phyloP scores from a whole-genome alignment of 2,329 filamentous ascomycete species.

The Colletotrichum paranaense region DNA sequence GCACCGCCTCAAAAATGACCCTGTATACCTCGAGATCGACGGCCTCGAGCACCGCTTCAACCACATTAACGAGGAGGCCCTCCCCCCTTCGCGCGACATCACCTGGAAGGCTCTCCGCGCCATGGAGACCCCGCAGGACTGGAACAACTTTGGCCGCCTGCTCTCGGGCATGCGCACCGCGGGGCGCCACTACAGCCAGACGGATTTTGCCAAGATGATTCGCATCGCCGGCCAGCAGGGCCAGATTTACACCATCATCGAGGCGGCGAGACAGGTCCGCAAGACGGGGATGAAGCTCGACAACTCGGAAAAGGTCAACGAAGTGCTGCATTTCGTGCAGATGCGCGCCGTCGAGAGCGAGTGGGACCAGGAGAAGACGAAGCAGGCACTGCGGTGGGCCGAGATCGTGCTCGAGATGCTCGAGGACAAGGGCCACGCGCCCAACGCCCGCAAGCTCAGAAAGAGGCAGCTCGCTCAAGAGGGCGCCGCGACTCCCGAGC shows the following conservation, averaged over 20 bases:
- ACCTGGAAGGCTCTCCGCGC: constrained; percentile 50
- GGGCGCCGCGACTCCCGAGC: neutral
- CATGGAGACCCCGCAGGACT: constrained; percentile 64
- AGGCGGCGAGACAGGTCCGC: constrained; percentile 58
- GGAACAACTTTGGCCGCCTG: constrained; percentile 62
- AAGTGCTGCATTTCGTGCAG: constrained; percentile 52
- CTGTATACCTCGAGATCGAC: constrained; percentile 68
- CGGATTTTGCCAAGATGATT: constrained; percentile 52
- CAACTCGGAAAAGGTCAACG: constrained; percentile 52
- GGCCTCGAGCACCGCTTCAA: constrained; percentile 65
- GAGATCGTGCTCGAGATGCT: constrained; percentile 62
- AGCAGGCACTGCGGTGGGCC: constrained; percentile 57
- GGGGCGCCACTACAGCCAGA: constrained; percentile 48
- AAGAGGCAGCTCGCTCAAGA: neutral
- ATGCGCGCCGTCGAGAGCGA: constrained; percentile 52
- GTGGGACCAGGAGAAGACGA: constrained; percentile 49
- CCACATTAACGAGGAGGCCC: constrained; percentile 53
- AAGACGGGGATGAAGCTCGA: constrained; percentile 59
- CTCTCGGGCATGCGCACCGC: constrained; percentile 62
- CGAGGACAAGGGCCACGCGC: constrained; percentile 53
- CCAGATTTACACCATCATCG: constrained; percentile 59
- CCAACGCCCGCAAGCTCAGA: constrained; percentile 34
- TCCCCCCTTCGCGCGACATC: constrained; percentile 55
- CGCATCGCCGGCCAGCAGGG: constrained; percentile 53
- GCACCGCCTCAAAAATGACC: constrained; percentile 63